These are phyloP conservation scores for Phylloboletellus chloephorus DNA, from an alignment of 1,284 basidiomycete genomes.

Conservation along the genomic window DNA sequence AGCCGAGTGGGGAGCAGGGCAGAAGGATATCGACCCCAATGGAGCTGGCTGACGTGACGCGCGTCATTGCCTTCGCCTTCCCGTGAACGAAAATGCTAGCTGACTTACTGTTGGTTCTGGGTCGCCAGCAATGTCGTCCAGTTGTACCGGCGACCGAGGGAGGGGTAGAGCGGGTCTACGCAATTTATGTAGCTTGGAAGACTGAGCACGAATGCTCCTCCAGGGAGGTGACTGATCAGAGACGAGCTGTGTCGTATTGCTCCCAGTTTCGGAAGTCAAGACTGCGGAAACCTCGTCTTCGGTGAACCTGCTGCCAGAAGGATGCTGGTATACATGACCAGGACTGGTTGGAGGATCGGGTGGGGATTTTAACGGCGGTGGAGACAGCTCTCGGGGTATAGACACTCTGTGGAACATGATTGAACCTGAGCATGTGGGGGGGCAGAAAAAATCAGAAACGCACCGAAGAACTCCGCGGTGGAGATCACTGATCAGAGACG, in stretches of 20 bases:
- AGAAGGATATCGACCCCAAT: slow-evolving; percentile 20
- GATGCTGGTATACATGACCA: slow-evolving; percentile 12
- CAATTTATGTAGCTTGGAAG: slow-evolving; percentile 19
- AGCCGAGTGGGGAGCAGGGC: slow-evolving; percentile 20
- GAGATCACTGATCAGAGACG: no score
- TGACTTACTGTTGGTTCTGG: slow-evolving; percentile 10
- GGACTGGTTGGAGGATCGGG: slow-evolving; percentile 15
- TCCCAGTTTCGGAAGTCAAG: slow-evolving; percentile 25
- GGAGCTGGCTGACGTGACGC: not conserved
- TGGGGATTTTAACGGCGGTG: slow-evolving; percentile 15
- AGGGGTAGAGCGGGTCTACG: slow-evolving; percentile 8
- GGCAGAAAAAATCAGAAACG: not conserved
- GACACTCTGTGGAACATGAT: slow-evolving; percentile 24
- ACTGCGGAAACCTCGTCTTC: slow-evolving; percentile 27
- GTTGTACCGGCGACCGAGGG: not conserved
- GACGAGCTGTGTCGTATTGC: slow-evolving; percentile 12
- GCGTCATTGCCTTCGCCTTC: slow-evolving; percentile 9
- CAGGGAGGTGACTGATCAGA: not conserved
- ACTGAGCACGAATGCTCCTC: slow-evolving; percentile 3
- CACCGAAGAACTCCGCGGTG: not conserved
- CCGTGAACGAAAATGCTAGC: slow-evolving; percentile 14
- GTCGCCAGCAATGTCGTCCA: not conserved
- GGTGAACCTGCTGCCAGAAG: slow-evolving; percentile 28
- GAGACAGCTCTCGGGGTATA: slow-evolving; percentile 8
- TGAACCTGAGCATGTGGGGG: not conserved